These are phyloP conservation scores for Porcisia hertigi DNA, from an alignment of 208 protist genomes.

Conservation along the genomic window DNA sequence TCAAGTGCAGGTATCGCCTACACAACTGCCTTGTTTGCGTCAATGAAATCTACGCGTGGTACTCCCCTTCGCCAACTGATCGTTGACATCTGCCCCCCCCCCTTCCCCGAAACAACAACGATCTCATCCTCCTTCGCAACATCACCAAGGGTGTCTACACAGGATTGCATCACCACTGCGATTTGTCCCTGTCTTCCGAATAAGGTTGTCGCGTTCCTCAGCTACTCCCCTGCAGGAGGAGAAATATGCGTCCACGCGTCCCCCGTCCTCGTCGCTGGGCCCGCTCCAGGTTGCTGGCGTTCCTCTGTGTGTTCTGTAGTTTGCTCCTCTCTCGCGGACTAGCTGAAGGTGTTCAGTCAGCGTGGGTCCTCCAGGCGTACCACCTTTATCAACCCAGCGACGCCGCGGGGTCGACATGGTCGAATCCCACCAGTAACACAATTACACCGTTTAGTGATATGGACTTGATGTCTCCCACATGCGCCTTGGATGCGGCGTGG, in stretches of 20 bases:
- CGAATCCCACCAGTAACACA: neutral
- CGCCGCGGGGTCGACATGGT: neutral
- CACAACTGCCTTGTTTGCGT: neutral
- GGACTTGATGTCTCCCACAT: neutral
- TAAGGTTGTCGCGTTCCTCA: neutral
- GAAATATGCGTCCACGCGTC: neutral
- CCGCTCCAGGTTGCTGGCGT: neutral
- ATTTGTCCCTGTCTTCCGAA: neutral
- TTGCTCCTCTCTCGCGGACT: neutral
- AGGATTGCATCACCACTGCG: neutral
- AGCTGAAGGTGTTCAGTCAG: neutral
- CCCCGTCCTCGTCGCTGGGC: neutral
- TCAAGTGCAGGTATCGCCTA: neutral
- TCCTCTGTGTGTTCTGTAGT: neutral
- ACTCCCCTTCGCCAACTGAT: neutral
- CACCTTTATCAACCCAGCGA: constrained; percentile 16
- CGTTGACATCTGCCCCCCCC: too few relatives aligned
- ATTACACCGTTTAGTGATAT: neutral
- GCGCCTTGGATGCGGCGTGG: neutral
- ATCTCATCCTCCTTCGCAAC: neutral
- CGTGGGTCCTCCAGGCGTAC: constrained; percentile 13
- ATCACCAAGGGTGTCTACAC: neutral
- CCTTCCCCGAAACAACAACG: neutral
- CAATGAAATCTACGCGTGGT: neutral
- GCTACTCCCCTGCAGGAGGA: neutral